Conservation (phyloP, 164 flowering plant genomes). For the Berberis vulgaris region DNA sequence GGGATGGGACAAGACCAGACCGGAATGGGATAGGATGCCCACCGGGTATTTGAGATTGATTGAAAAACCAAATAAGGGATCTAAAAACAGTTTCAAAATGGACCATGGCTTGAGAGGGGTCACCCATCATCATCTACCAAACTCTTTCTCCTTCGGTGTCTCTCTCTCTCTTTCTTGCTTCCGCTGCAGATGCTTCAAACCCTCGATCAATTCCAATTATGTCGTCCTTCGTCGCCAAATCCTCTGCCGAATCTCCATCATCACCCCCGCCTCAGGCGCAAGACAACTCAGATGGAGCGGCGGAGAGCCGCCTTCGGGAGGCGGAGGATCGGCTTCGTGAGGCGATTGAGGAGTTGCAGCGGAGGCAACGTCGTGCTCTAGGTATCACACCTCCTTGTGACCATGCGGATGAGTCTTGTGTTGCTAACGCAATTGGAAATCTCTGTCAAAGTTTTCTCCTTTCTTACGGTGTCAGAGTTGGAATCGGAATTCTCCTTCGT, state of each 20-base stretch:
- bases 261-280: not conserved
- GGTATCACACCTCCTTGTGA: conserved; percentile 53
- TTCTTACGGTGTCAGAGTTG: conserved; percentile 94
- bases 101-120: too few species aligned
- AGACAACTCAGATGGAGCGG: conserved; percentile 4
- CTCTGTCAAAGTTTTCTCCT: conserved; percentile 97
- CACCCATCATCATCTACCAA: too few species aligned
- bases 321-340: conserved; percentile 86
- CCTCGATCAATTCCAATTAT: too few species aligned
- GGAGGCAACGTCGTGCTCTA: conserved; percentile 46
- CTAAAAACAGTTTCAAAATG: too few species aligned
- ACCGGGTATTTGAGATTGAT: too few species aligned
- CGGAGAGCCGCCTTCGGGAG: conserved; percentile 41
- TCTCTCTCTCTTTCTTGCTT: too few species aligned
- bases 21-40: too few species aligned
- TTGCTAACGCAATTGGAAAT: conserved; percentile 91
- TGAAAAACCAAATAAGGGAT: too few species aligned
- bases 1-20: too few species aligned
- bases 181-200: too few species aligned
- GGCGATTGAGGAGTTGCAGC: conserved; percentile 89
- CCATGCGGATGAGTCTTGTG: conserved; percentile 82
- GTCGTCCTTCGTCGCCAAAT: too few species aligned
- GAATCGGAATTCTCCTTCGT: conserved; percentile 88
- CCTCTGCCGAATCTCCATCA: conserved; percentile 18
- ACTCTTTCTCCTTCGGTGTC: too few species aligned